phyloP scores from a whole-genome alignment of 1,139 yeast genomes.

The Taphrina communis region DNA sequence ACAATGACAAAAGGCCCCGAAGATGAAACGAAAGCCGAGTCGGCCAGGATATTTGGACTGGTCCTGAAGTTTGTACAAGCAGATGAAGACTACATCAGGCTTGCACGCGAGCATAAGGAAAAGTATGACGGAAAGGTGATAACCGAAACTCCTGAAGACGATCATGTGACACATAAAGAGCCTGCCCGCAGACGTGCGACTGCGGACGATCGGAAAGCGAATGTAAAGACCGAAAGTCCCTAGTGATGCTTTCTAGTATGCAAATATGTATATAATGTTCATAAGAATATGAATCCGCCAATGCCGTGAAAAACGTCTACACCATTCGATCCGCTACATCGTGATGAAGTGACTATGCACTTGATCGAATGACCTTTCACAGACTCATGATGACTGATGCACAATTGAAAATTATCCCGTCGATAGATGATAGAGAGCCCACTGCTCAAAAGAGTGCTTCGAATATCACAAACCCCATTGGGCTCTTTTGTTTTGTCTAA shows the following conservation, averaged over 20 bases:
- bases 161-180: not conserved
- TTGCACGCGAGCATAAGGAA: slow-evolving; percentile 17
- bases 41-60: slow-evolving; percentile 34
- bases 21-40: slow-evolving; percentile 34
- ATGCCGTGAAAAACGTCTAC: not conserved
- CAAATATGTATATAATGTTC: not conserved
- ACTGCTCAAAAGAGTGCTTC: too few relatives aligned
- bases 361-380: too few relatives aligned
- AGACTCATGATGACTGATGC: too few relatives aligned
- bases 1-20: slow-evolving; percentile 35
- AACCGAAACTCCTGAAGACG: slow-evolving; percentile 8
- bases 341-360: too few relatives aligned
- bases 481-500: slow-evolving; percentile 29
- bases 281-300: not conserved
- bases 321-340: too few relatives aligned
- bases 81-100: slow-evolving; percentile 7
- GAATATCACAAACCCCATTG: slow-evolving; percentile 27
- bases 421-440: too few relatives aligned
- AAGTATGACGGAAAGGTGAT: not conserved
- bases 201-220: not conserved
- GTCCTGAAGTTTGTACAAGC: slow-evolving; percentile 23
- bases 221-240: slow-evolving; percentile 1
- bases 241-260: not conserved
- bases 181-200: not conserved
- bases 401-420: too few relatives aligned